phyloP scores from a whole-genome alignment of 208 protist genomes.

The Vickermania ingenoplastis region DNA sequence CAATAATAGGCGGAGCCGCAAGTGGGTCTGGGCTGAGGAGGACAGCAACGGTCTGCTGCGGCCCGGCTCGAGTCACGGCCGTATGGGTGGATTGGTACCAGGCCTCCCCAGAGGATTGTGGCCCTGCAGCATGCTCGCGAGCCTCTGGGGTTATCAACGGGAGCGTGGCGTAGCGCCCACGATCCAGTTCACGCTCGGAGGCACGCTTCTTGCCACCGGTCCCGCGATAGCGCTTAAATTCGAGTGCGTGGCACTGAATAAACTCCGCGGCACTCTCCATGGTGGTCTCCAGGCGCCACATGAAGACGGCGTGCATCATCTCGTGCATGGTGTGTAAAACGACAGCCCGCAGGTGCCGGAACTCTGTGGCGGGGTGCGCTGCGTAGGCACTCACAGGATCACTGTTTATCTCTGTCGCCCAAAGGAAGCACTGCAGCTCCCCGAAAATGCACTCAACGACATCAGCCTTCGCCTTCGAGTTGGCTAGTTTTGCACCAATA shows the following conservation, averaged over 20 bases:
- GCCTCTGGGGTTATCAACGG: slow-evolving; percentile 23
- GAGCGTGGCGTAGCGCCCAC: slow-evolving; percentile 20
- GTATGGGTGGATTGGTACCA: slow-evolving; percentile 5
- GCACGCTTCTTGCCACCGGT: background rate
- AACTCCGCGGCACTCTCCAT: slow-evolving; percentile 27
- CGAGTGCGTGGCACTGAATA: slow-evolving; percentile 9
- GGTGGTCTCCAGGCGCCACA: slow-evolving; percentile 57
- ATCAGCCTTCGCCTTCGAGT: slow-evolving; percentile 79
- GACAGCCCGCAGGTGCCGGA: slow-evolving; percentile 35
- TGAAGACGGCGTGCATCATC: slow-evolving; percentile 67
- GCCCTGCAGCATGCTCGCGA: background rate
- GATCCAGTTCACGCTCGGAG: slow-evolving; percentile 10
- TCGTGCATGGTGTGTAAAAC: slow-evolving; percentile 65
- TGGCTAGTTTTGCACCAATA: slow-evolving; percentile 29
- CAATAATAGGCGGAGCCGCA: no score
- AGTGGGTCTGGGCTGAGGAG: background rate
- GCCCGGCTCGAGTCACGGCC: background rate
- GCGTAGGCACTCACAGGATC: slow-evolving; percentile 17
- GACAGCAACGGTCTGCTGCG: background rate
- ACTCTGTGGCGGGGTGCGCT: slow-evolving; percentile 14
- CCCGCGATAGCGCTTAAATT: background rate
- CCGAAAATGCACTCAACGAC: slow-evolving; percentile 78
- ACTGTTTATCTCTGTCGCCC: slow-evolving; percentile 33
- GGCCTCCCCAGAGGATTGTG: background rate
- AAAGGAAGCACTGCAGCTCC: slow-evolving; percentile 67